These are phyloP conservation scores for Lotmaria passim DNA, from an alignment of 208 protist genomes.

Conservation along the genomic window DNA sequence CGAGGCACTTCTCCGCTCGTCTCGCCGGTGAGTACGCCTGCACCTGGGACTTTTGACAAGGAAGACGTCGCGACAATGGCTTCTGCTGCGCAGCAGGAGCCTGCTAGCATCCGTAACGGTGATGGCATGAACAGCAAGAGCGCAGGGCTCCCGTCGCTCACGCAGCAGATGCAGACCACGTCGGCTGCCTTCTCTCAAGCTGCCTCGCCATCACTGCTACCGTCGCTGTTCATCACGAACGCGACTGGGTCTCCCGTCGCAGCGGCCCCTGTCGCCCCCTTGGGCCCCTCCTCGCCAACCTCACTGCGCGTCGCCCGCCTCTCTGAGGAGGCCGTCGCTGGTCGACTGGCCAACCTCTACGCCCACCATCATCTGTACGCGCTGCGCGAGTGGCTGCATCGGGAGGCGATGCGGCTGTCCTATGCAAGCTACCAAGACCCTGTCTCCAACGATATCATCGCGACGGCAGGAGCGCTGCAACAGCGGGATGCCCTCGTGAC, in stretches of 20 bases:
- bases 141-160: background rate
- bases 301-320: constrained; percentile 1
- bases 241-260: constrained; percentile 2
- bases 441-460: constrained; percentile 36
- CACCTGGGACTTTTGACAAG: background rate
- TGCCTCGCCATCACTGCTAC: background rate
- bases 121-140: background rate
- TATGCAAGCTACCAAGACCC: constrained; percentile 43
- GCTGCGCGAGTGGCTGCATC: constrained; percentile 34
- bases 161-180: background rate
- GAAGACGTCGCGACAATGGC: too few species aligned
- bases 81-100: background rate
- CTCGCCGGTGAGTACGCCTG: background rate
- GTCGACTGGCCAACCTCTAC: constrained; percentile 25
- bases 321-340: constrained; percentile 9
- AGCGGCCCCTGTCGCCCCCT: background rate
- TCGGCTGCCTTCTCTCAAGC: background rate
- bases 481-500: constrained; percentile 25
- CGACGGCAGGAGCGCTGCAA: constrained; percentile 28
- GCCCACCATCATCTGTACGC: constrained; percentile 20
- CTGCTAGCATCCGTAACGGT: background rate
- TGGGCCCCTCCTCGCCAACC: background rate
- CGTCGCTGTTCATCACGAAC: background rate
- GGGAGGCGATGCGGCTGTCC: constrained; percentile 22
- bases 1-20: background rate